phyloP scores from a whole-genome alignment of 2,329 filamentous ascomycete species.

The Pseudogymnoascus sp. region DNA sequence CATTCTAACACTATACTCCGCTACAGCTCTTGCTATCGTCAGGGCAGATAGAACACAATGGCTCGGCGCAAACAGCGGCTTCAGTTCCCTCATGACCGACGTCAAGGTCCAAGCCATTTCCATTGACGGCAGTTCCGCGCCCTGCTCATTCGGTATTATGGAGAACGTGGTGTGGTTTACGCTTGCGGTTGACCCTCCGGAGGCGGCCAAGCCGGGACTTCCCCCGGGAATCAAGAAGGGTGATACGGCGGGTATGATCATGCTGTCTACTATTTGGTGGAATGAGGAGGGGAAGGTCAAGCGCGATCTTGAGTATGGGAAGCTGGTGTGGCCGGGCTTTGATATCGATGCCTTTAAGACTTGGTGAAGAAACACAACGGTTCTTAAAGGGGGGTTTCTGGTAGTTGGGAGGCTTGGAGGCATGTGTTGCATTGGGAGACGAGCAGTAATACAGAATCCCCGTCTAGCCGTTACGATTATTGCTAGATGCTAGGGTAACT shows the following conservation, averaged over 20 bases:
- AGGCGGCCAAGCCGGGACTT: not conserved
- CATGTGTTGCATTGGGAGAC: not conserved
- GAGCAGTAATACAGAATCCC: not conserved
- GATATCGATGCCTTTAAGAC: not conserved
- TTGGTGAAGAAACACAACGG: not conserved
- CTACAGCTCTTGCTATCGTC: not conserved
- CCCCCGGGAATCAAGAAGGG: conserved; percentile 11
- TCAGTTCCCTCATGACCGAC: not conserved
- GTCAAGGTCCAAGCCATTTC: not conserved
- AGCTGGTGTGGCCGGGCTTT: not conserved
- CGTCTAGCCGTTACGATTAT: not conserved
- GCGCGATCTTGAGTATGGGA: not conserved
- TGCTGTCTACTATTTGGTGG: not conserved
- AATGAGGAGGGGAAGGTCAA: not conserved
- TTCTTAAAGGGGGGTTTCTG: not conserved
- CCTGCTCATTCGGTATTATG: conserved; percentile 7
- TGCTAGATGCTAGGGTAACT: not conserved
- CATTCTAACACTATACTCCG: not conserved
- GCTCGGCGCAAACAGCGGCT: not conserved
- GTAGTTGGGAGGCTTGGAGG: not conserved
- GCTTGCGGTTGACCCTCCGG: conserved; percentile 8
- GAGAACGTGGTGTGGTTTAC: conserved; percentile 11
- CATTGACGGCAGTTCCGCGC: conserved; percentile 6
- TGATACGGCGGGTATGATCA: not conserved
- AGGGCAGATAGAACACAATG: not conserved